A percentile compares a stretch with the other conserved stretches of the same genome.
Evolutionary conservation across 768 basidiomycete species (phyloP).

Genomic region (Serendipita sp.): DNA sequence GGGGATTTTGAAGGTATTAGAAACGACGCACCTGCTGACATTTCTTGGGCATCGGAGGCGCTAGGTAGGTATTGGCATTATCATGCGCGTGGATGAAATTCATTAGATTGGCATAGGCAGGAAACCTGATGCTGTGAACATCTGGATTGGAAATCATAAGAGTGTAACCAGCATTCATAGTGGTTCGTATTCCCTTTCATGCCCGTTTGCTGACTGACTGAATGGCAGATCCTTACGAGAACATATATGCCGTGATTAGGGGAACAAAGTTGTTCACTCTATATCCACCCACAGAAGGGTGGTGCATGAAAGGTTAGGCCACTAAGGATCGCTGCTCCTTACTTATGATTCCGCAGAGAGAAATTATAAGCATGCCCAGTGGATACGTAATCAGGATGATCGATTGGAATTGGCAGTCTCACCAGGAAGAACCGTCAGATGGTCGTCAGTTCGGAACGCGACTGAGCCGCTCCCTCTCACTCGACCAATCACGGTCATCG

Average conservation of each 20-base stretch:
- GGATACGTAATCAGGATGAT: slow-evolving; percentile 26
- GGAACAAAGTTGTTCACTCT: slow-evolving; percentile 78
- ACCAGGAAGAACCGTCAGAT: slow-evolving; percentile 38
- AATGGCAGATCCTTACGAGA: slow-evolving; percentile 71
- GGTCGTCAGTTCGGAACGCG: slow-evolving; percentile 65
- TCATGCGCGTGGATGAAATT: too few relatives aligned
- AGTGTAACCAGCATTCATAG: slow-evolving; percentile 79
- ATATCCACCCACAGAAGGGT: slow-evolving; percentile 78
- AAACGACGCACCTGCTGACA: slow-evolving; percentile 48
- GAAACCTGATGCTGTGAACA: slow-evolving; percentile 74
- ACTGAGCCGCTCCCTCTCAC: slow-evolving; percentile 30
- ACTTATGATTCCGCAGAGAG: slow-evolving; percentile 28
- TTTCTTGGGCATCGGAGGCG: slow-evolving; percentile 63
- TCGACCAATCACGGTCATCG: slow-evolving; percentile 48
- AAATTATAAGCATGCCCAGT: slow-evolving; percentile 51
- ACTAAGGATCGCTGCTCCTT: neutral
- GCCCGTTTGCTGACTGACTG: neutral
- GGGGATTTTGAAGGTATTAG: slow-evolving; percentile 46
- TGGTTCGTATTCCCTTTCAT: slow-evolving; percentile 28
- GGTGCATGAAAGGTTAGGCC: slow-evolving; percentile 55
- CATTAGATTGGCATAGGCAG: slow-evolving; percentile 25
- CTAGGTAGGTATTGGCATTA: slow-evolving; percentile 40
- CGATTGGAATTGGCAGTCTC: slow-evolving; percentile 21
- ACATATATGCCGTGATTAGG: slow-evolving; percentile 75
- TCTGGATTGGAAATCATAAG: slow-evolving; percentile 74